Evolutionary conservation across 495 filamentous ascomycete species (phyloP).

Genomic region (Evernia prunastri): DNA sequence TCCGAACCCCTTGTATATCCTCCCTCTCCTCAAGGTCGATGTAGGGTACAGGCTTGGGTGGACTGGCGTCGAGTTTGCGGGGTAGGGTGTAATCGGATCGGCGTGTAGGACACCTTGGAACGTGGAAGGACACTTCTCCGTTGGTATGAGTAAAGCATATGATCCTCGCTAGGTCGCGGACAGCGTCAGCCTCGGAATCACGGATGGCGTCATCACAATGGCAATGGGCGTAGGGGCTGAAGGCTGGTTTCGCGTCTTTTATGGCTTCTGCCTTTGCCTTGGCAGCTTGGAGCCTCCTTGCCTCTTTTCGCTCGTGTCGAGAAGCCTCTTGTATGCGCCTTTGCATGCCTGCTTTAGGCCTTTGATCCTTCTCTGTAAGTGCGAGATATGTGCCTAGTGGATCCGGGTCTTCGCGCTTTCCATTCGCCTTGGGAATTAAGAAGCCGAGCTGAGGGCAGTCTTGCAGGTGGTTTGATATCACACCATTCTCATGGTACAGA

Average conservation of each 20-base stretch:
- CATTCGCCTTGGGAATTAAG: neutral
- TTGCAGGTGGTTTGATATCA: neutral
- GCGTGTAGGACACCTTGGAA: neutral
- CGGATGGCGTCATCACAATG: neutral
- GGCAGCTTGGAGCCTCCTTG: neutral
- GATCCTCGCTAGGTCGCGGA: neutral
- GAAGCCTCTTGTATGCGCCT: neutral
- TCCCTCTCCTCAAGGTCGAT: neutral
- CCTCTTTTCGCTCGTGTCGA: neutral
- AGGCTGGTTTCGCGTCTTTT: neutral
- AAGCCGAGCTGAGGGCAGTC: neutral
- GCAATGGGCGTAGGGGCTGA: neutral
- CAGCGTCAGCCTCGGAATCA: neutral
- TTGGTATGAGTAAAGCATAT: neutral
- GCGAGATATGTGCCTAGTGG: neutral
- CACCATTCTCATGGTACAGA: neutral
- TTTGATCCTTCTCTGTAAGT: neutral
- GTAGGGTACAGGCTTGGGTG: neutral
- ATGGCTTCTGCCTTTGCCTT: neutral
- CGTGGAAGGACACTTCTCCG: neutral
- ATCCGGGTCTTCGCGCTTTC: neutral
- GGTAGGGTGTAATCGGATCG: neutral
- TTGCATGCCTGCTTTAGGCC: neutral
- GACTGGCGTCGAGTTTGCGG: neutral
- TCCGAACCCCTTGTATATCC: neutral